phyloP scores from a whole-genome alignment of 257 asterid genomes.

The Linderniella brevidens region DNA sequence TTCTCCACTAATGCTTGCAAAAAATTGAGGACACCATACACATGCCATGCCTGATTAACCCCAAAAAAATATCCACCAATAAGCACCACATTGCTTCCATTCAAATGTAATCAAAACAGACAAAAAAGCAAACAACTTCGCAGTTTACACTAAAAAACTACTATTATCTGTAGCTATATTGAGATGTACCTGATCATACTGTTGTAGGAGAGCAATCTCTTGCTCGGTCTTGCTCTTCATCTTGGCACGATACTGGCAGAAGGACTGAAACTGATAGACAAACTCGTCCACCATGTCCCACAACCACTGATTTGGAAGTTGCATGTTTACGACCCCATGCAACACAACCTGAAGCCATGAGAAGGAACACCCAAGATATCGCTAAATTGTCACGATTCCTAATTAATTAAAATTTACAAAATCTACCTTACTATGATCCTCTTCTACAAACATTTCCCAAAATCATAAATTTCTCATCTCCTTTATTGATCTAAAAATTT shows the following conservation, averaged over 20 bases:
- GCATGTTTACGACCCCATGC: conserved; percentile 92
- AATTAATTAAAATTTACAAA: too few relatives aligned
- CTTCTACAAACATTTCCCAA: too few relatives aligned
- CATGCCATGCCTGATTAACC: conserved; percentile 75
- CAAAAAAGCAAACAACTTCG: background rate
- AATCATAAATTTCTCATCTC: background rate
- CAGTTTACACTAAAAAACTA: background rate
- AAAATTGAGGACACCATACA: conserved; percentile 84
- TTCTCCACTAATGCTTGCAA: conserved; percentile 95
- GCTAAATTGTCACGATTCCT: too few relatives aligned
- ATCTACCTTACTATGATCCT: too few relatives aligned
- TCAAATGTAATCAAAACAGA: background rate
- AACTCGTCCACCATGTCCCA: conserved; percentile 99
- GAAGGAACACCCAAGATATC: background rate
- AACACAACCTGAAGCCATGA: conserved; percentile 48
- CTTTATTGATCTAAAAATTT: background rate
- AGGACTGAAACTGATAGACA: conserved; percentile 89
- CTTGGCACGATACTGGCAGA: conserved; percentile 93
- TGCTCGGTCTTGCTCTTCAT: conserved; percentile 85
- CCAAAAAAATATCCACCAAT: background rate
- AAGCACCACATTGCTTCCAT: background rate
- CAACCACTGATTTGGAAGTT: conserved; percentile 96
- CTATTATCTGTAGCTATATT: background rate
- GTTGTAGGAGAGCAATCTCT: conserved; percentile 66
- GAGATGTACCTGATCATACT: conserved; percentile 49